Conservation (phyloP, 148 eudicot species). For the Fagopyrum homotropicum region DNA sequence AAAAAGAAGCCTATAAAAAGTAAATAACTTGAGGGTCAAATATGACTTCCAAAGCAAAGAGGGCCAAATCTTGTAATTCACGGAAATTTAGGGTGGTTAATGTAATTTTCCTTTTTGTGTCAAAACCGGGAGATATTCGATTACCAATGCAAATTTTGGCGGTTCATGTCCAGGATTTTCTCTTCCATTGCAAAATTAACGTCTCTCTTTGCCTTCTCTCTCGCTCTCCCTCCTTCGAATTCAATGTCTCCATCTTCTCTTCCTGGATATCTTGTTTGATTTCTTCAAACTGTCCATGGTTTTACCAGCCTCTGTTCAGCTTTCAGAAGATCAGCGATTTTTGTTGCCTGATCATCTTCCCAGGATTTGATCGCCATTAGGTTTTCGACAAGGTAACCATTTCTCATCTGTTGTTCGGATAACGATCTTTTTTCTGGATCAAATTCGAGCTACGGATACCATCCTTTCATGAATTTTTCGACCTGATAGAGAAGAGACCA, state of each 20-base stretch:
- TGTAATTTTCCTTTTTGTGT: not conserved
- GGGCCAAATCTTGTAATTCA: not conserved
- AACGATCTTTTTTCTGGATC: not conserved
- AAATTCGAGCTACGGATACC: not conserved
- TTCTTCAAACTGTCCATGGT: not conserved
- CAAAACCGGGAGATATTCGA: not conserved
- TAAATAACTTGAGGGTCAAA: no score
- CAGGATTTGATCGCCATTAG: not conserved
- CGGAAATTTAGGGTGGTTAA: not conserved
- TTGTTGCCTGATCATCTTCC: not conserved
- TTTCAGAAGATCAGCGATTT: not conserved
- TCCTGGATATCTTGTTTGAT: not conserved
- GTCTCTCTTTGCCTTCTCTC: constrained; percentile 1
- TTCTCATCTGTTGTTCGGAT: not conserved
- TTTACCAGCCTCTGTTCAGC: not conserved
- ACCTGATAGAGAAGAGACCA: not conserved
- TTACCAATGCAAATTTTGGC: not conserved
- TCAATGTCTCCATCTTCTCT: not conserved
- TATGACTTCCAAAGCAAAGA: not conserved
- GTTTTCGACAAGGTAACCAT: not conserved
- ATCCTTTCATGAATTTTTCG: not conserved
- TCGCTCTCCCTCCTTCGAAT: not conserved
- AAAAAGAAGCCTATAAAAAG: no score
- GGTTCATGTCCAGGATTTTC: not conserved
- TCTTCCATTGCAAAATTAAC: not conserved